Percentiles rank a stretch among this genome's conserved stretches.
Evolutionary conservation across 371 early-diverging fungal species (phyloP).

Genomic region (Rhizopus stolonifer): DNA sequence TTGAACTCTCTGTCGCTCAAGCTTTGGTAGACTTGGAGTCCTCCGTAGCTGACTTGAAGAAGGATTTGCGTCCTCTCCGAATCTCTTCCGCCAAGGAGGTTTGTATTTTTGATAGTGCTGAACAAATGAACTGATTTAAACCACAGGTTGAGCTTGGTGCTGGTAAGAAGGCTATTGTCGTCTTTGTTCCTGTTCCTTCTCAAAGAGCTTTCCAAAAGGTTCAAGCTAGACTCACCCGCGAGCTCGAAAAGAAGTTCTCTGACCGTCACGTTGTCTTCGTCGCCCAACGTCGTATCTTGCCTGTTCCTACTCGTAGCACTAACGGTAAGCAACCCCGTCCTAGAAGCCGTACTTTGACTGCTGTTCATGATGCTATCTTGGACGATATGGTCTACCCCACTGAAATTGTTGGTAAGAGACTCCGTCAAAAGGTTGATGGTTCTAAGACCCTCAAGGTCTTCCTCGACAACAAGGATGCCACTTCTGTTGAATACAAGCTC

Average conservation of each 20-base stretch:
- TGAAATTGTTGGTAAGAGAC: conserved; percentile 97
- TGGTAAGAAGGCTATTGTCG: conserved; percentile 92
- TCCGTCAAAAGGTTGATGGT: conserved; percentile 93
- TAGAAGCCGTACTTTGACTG: conserved; percentile 92
- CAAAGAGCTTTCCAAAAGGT: conserved; percentile 93
- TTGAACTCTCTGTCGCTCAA: conserved; percentile 92
- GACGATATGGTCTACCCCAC: conserved; percentile 97
- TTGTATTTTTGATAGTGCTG: conserved; percentile 12
- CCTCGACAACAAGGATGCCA: conserved; percentile 95
- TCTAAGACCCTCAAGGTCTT: conserved; percentile 91
- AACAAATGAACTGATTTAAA: background rate
- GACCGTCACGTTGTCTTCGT: conserved; percentile 94
- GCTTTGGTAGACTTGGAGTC: conserved; percentile 92
- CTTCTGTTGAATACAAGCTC: conserved; percentile 95
- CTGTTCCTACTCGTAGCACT: conserved; percentile 84
- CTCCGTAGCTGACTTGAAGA: conserved; percentile 58
- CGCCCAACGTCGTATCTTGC: conserved; percentile 94
- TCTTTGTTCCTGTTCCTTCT: conserved; percentile 94
- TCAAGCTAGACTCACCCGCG: conserved; percentile 88
- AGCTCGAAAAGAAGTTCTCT: conserved; percentile 98
- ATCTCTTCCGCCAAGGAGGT: conserved; percentile 94
- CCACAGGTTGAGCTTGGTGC: conserved; percentile 82
- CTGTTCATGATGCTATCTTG: conserved; percentile 92
- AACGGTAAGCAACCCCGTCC: conserved; percentile 90
- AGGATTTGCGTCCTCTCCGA: conserved; percentile 89